Percentiles rank a stretch among this genome's conserved stretches.
These are phyloP conservation scores for Phragmites australis DNA, from an alignment of 176 grass and related monocot genomes.

Conservation along the genomic window DNA sequence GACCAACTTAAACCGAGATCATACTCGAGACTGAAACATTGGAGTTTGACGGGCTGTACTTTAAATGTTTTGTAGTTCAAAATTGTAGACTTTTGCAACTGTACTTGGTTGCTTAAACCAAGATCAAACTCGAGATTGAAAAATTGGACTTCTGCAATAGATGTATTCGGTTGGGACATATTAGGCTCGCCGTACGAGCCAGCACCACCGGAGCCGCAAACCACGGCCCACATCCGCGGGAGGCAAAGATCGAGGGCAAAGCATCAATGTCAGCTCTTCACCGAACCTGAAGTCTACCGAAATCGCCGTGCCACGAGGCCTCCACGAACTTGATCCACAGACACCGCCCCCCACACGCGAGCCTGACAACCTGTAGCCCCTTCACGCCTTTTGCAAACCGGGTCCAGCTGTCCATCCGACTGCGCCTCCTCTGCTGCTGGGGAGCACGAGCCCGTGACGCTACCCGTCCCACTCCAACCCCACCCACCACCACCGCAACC, in stretches of 20 bases:
- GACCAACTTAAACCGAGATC: too few species aligned
- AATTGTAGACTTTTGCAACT: too few species aligned
- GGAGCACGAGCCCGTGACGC: slow-evolving; percentile 23
- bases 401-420: slow-evolving; percentile 13
- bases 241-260: too few species aligned
- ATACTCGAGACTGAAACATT: too few species aligned
- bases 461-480: slow-evolving; percentile 12
- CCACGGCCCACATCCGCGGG: not conserved
- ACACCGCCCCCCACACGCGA: not conserved
- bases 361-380: not conserved
- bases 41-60: too few species aligned
- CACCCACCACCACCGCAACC: slow-evolving; percentile 15
- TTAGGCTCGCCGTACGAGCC: too few species aligned
- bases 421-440: not conserved
- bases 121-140: too few species aligned
- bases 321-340: not conserved
- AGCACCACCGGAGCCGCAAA: not conserved
- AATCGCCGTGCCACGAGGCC: not conserved
- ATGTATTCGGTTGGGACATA: too few species aligned
- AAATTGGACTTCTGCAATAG: too few species aligned
- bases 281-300: not conserved
- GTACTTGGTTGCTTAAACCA: too few species aligned
- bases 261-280: too few species aligned
- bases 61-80: too few species aligned
- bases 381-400: not conserved